phyloP scores from a whole-genome alignment of 2,329 filamentous ascomycete species.

The Metarhizium sp. region DNA sequence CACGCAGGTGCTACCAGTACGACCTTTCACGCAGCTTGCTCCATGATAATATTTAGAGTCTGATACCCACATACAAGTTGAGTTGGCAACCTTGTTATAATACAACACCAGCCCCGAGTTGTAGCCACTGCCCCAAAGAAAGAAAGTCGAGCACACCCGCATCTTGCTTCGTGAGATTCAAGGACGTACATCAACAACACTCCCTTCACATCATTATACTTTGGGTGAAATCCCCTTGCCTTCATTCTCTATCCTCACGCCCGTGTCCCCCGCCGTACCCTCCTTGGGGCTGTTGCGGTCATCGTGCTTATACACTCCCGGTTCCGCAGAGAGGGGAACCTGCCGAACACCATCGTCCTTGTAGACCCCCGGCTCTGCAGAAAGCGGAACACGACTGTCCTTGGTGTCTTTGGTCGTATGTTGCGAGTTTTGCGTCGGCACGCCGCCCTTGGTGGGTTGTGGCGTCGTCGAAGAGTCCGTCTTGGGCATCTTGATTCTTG shows the following conservation, averaged over 20 bases:
- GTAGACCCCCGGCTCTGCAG: conserved; percentile 3
- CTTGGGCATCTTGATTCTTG: neutral
- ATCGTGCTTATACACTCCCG: conserved; percentile 3
- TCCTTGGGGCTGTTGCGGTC: conserved; percentile 3
- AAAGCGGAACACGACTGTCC: neutral
- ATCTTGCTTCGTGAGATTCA: no score
- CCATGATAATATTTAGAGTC: no score
- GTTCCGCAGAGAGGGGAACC: conserved; percentile 6
- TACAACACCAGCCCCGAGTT: no score
- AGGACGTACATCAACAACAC: no score
- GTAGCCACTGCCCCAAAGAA: no score
- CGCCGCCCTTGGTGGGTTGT: neutral
- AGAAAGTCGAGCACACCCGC: no score
- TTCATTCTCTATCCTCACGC: neutral
- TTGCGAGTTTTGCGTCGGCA: neutral
- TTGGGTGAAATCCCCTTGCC: neutral
- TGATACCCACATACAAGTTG: no score
- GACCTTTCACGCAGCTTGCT: no score
- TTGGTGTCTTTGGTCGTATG: neutral
- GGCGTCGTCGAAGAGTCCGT: neutral
- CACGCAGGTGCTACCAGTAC: no score
- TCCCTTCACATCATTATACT: neutral
- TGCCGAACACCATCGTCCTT: neutral
- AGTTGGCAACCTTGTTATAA: no score
- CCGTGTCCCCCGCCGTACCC: conserved; percentile 3